Conservation (phyloP, 305 asterid genomes). For the Plantago coronopus region DNA sequence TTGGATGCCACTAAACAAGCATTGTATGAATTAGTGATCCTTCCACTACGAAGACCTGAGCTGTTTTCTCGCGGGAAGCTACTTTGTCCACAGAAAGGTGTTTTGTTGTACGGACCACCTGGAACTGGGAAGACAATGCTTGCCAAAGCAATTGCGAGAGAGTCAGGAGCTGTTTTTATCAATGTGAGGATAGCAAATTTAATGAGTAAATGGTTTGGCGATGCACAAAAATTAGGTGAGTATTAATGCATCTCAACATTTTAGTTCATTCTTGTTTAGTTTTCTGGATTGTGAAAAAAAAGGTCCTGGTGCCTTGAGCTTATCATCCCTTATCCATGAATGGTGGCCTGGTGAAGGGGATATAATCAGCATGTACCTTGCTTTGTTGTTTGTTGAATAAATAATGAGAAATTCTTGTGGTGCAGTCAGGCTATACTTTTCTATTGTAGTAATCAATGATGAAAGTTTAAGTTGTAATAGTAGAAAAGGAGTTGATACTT, state of each 20-base stretch:
- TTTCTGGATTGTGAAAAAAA: too few relatives aligned
- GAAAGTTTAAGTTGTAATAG: too few relatives aligned
- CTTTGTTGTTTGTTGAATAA: too few relatives aligned
- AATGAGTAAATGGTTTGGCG: conserved; percentile 99
- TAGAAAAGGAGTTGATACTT: too few relatives aligned
- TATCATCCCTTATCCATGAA: too few relatives aligned
- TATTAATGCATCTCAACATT: not conserved
- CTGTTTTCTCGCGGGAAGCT: conserved; percentile 83
- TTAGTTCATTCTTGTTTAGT: too few relatives aligned
- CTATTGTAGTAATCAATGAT: too few relatives aligned
- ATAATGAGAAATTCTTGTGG: too few relatives aligned
- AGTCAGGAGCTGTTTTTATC: conserved; percentile 86
- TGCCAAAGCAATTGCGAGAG: conserved; percentile 96
- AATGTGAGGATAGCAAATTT: conserved; percentile 73
- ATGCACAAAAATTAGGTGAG: conserved; percentile 89
- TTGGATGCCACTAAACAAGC: conserved; percentile 71
- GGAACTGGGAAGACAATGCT: conserved; percentile 99
- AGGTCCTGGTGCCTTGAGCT: too few relatives aligned
- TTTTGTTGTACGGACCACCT: conserved; percentile 89
- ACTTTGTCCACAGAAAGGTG: conserved; percentile 90
- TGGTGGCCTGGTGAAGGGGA: too few relatives aligned
- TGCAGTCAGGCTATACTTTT: too few relatives aligned
- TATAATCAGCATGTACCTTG: too few relatives aligned
- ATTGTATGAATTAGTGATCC: conserved; percentile 78
- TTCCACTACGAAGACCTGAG: conserved; percentile 79